A percentile compares a stretch with the other conserved stretches of the same genome.
phyloP scores from a whole-genome alignment of 495 filamentous ascomycete genomes.

The Hypoxylon intermedium region DNA sequence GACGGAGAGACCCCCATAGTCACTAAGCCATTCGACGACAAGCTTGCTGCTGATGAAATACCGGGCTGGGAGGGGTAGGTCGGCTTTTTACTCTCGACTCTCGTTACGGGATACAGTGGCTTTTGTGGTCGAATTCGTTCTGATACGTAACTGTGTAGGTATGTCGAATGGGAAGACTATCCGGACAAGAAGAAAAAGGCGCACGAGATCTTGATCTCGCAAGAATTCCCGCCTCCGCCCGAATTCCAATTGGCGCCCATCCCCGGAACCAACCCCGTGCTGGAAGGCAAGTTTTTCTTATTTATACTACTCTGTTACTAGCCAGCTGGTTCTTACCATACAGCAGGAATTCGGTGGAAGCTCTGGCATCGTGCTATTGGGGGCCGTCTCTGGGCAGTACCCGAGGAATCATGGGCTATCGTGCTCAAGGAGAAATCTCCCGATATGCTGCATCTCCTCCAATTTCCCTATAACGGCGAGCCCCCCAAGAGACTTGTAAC shows the following conservation, averaged over 20 bases:
- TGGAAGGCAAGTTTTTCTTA: constrained; percentile 44
- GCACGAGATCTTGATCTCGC: constrained; percentile 60
- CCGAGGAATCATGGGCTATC: constrained; percentile 63
- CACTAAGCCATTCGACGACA: constrained; percentile 8
- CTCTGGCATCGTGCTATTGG: constrained; percentile 69
- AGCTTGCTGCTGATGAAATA: constrained; percentile 33
- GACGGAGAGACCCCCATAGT: constrained; percentile 45
- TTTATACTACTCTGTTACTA: background rate
- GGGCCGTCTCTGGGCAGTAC: constrained; percentile 53
- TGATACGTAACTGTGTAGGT: constrained; percentile 38
- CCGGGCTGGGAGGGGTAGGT: constrained; percentile 45
- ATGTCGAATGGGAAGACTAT: constrained; percentile 74
- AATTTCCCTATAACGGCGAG: constrained; percentile 77
- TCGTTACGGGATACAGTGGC: background rate
- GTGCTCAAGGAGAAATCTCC: constrained; percentile 67
- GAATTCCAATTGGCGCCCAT: constrained; percentile 67
- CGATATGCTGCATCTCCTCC: constrained; percentile 72
- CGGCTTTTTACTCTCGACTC: background rate
- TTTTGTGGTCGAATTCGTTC: background rate
- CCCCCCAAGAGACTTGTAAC: constrained; percentile 60
- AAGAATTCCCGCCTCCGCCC: constrained; percentile 63
- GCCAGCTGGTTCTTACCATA: background rate
- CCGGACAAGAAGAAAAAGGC: constrained; percentile 68
- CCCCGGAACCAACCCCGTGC: constrained; percentile 67
- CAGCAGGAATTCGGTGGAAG: constrained; percentile 66